Evolutionary conservation across 139 green algal genomes (phyloP), one percentile per base, ranked within the genome.

Genomic region (Haematococcus lacustris): DNA sequence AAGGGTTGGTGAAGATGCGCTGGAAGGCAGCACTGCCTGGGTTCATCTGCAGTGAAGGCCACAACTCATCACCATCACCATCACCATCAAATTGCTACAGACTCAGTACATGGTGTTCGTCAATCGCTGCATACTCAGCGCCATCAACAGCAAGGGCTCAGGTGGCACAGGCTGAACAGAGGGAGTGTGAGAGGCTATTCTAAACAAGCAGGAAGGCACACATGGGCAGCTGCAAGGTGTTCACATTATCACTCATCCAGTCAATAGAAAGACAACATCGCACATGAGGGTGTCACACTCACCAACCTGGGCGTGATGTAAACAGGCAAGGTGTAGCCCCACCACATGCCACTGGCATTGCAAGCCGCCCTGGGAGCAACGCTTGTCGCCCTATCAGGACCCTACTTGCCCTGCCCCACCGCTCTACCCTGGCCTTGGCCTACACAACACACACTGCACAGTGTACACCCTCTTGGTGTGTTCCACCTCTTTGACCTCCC

Each of bases 31-130:
- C 66, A 0, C 79, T 83, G 0, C 43, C 28, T 0, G 90, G 86
- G 74, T 96, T 85, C 89, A 96, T 94, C 71, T 96, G 85, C 83
- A 40, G 57, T 53, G 43, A 28, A 17, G 17, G 17, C 43, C 9
- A 53, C 43, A 53, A 53, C 9, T 9, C 17, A 17, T 53, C 43
- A n/a, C n/a, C n/a, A n/a, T n/a, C n/a, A n/a, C n/a, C n/a, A n/a
- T n/a, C n/a, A n/a, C n/a, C n/a, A n/a, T n/a, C n/a, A n/a, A n/a
- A n/a, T n/a, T n/a, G n/a, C n/a, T n/a, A n/a, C n/a, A n/a, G n/a
- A n/a, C n/a, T n/a, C n/a, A n/a, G n/a, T n/a, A n/a, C n/a, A n/a
- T n/a, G n/a, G n/a, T n/a, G n/a, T n/a, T n/a, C n/a, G n/a, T n/a
- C n/a, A n/a, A n/a, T n/a, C n/a, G n/a, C n/a, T n/a, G n/a, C n/a